A percentile compares a stretch with the other conserved stretches of the same genome.
Evolutionary conservation across 495 filamentous ascomycete genomes (phyloP).

Genomic region (Penicillium soppii): DNA sequence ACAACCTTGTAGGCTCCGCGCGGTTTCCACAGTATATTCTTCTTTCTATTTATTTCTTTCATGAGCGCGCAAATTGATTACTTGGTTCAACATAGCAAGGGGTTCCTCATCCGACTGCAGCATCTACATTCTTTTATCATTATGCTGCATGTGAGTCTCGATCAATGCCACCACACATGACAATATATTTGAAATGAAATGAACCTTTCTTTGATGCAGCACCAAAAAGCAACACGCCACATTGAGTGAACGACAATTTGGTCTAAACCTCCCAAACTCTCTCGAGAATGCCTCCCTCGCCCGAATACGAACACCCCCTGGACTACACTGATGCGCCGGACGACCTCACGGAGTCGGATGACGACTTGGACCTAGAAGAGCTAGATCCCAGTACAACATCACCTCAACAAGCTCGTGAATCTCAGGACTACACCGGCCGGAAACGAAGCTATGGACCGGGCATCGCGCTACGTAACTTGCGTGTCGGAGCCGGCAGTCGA

Average conservation of each 20-base stretch:
- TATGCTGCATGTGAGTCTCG: constrained; percentile 14
- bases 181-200: constrained; percentile 23
- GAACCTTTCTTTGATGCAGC: constrained; percentile 17
- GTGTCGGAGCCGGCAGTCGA: constrained; percentile 64
- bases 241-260: constrained; percentile 7
- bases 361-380: constrained; percentile 68
- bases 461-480: constrained; percentile 71
- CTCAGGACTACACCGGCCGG: constrained; percentile 38
- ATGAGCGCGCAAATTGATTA: no score
- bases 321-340: constrained; percentile 29
- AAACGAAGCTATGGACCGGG: constrained; percentile 51
- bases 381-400: constrained; percentile 58
- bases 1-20: background rate
- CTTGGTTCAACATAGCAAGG: no score
- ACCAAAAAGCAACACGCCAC: constrained; percentile 3
- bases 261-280: background rate
- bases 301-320: constrained; percentile 39
- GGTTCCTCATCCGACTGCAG: constrained; percentile 6
- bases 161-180: constrained; percentile 18
- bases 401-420: constrained; percentile 37
- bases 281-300: constrained; percentile 37
- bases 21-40: background rate
- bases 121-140: constrained; percentile 4
- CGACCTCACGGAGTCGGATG: constrained; percentile 47
- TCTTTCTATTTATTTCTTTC: no score